Conservation (phyloP, 2,329 filamentous ascomycete species). For the Cytospora leucostoma region DNA sequence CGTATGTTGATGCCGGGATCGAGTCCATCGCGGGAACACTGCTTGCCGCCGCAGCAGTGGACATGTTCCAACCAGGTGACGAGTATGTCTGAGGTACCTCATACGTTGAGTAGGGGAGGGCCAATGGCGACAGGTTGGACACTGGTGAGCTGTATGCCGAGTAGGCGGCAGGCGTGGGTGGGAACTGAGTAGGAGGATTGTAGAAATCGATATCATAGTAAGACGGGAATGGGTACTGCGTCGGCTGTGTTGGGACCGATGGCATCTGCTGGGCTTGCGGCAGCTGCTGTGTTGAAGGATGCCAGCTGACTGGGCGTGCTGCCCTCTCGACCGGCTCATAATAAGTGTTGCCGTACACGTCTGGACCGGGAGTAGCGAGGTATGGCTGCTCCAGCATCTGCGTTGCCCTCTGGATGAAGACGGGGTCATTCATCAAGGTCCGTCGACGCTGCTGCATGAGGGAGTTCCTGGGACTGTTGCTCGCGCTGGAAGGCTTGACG, state of each 20-base stretch:
- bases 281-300: conserved; percentile 60
- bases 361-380: conserved; percentile 38
- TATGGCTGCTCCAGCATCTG: conserved; percentile 49
- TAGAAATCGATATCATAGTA: conserved; percentile 47
- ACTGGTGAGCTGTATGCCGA: conserved; percentile 61
- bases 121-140: conserved; percentile 55
- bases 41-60: conserved; percentile 17
- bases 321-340: conserved; percentile 42
- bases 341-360: conserved; percentile 37
- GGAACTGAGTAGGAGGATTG: conserved; percentile 40
- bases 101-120: conserved; percentile 47
- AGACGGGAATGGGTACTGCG: conserved; percentile 44
- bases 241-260: conserved; percentile 34
- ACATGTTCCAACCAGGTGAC: conserved; percentile 42
- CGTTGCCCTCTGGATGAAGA: conserved; percentile 48
- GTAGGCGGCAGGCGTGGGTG: conserved; percentile 56
- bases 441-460: conserved; percentile 53
- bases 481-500: conserved; percentile 66
- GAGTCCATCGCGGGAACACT: conserved; percentile 13
- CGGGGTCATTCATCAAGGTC: conserved; percentile 56
- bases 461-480: conserved; percentile 66
- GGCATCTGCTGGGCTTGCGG: conserved; percentile 40
- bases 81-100: conserved; percentile 43
- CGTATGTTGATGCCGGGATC: conserved; percentile 3
- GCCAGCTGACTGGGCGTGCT: conserved; percentile 72